Evolutionary conservation across 2,329 filamentous ascomycete genomes (phyloP), one percentile per base, ranked within the genome.

Genomic region (Fusarium siculi): DNA sequence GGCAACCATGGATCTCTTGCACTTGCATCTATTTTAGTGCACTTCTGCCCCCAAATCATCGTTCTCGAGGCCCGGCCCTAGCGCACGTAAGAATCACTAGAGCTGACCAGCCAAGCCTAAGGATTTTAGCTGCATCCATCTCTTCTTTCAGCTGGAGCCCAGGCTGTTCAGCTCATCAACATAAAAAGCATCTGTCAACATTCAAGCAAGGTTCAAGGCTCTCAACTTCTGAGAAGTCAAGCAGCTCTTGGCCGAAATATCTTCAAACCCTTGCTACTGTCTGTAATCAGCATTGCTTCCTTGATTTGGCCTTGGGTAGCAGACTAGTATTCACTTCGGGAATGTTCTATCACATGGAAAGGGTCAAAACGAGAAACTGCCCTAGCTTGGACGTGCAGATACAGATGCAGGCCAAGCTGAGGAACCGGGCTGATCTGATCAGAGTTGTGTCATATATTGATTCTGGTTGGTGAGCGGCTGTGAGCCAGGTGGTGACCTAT

Each of bases 51-150:
- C 39, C 44, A 66, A 43, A 67, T 52, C 34, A 67, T 32, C 15
- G 32, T 30, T 55, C 39, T 43, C 25, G 65, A 64, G 66, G 57
- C 66, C 67, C 60, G 47, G 47, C 28, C 67, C 66, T 66, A 70
- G 67, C 37, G 66, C 49, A 60, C 39, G 60, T 36, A 54, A 19
- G 32, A 43, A 40, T 37, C 37, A 49, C 59, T 70, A 70, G 67
- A 57, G 67, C 60, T 70, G 49, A 70, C 66, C 23, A 44, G 32
- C 47, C 9, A 50, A n/a, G 58, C 28, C 53, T 14, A 58, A 43
- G 52, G 52, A 58, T 58, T 36, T 66, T 70, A 70, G 66, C 59
- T 39, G 40, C 52, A 40, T 52, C n/a, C 40, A 39, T 49, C 14
- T 67, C 50, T 64, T 34, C 43, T 40, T 61, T 44, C 66, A 69